Evolutionary conservation across 305 asterid species (phyloP).

Genomic region (Striga hermonthica): DNA sequence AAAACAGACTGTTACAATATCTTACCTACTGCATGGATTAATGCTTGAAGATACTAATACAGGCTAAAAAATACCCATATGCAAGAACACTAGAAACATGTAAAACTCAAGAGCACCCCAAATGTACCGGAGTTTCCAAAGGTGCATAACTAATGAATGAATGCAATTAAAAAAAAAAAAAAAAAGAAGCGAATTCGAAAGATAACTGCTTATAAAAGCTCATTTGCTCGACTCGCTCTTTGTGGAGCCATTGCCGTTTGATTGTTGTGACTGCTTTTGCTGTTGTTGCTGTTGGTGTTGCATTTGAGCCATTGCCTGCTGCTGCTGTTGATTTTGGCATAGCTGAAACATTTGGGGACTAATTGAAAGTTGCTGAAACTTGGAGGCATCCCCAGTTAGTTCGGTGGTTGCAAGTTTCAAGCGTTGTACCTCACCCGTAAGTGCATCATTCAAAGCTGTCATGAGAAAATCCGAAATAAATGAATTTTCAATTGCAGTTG

Average conservation of each 20-base stretch:
- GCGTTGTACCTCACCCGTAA: conserved; percentile 79
- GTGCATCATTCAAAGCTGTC: conserved; percentile 81
- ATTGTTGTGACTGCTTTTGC: conserved; percentile 37
- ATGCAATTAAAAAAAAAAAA: no score
- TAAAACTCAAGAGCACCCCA: no score
- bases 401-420: conserved; percentile 69
- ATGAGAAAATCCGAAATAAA: not conserved
- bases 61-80: no score
- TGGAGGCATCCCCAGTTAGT: conserved; percentile 54
- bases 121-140: no score
- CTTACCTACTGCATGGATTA: not conserved
- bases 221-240: conserved; percentile 47
- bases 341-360: conserved; percentile 67
- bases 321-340: conserved; percentile 30
- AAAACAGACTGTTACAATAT: conserved; percentile 14
- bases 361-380: conserved; percentile 73
- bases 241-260: conserved; percentile 42
- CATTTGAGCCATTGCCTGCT: conserved; percentile 52
- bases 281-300: conserved; percentile 50
- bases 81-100: no score
- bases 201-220: conserved; percentile 2
- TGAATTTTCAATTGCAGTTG: no score
- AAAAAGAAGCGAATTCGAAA: no score
- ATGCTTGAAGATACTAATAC: no score
- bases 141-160: no score